Evolutionary conservation across 768 basidiomycete genomes (phyloP).

Genomic region (Boletus speciosus): DNA sequence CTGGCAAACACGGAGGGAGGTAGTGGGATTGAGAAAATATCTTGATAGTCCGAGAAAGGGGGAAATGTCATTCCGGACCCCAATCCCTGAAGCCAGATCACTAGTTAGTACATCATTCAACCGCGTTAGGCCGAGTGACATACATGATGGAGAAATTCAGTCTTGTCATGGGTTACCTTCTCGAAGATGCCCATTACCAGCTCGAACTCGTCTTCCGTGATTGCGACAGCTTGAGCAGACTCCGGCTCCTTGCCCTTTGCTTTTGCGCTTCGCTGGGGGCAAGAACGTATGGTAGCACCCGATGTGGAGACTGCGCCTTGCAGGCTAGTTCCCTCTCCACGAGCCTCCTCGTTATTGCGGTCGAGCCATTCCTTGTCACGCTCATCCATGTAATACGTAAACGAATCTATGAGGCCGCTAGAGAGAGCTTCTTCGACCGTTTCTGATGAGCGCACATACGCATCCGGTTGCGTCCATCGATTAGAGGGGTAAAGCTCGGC

Average conservation of each 20-base stretch:
- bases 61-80: constrained; percentile 69
- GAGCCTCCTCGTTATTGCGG: constrained; percentile 82
- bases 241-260: constrained; percentile 86
- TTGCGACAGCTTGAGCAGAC: constrained; percentile 52
- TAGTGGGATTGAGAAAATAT: constrained; percentile 58
- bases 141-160: constrained; percentile 87
- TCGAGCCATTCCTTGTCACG: constrained; percentile 94
- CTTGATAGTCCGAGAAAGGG: constrained; percentile 69
- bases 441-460: constrained; percentile 78
- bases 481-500: constrained; percentile 66
- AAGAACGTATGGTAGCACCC: constrained; percentile 51
- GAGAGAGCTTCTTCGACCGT: constrained; percentile 75
- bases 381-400: constrained; percentile 94
- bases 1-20: constrained; percentile 64
- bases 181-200: constrained; percentile 94
- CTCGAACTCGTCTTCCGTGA: constrained; percentile 92
- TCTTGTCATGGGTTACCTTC: constrained; percentile 84
- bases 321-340: constrained; percentile 79
- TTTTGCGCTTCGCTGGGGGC: constrained; percentile 61
- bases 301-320: constrained; percentile 63
- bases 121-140: constrained; percentile 28
- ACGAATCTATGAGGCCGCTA: constrained; percentile 64
- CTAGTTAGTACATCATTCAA: neutral
- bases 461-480: constrained; percentile 72
- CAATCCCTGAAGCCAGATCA: constrained; percentile 42